Conservation (phyloP, 2,329 filamentous ascomycete genomes). For the Phialocephala subalpina region DNA sequence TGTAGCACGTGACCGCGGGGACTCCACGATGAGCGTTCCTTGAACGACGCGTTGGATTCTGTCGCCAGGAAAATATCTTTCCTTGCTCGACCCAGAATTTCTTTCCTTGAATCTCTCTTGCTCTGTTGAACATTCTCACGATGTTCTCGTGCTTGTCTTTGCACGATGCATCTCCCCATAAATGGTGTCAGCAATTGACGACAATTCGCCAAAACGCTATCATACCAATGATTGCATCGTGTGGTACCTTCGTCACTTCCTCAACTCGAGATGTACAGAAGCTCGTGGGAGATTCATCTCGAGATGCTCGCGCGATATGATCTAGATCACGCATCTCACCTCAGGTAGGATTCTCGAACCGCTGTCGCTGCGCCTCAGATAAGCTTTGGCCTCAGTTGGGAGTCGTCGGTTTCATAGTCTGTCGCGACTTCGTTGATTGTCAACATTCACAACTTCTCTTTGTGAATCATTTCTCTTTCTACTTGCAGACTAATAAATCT, state of each 20-base stretch:
- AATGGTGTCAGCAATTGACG: not conserved
- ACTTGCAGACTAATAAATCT: not conserved
- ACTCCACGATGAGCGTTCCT: conserved; percentile 8
- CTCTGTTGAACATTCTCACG: not conserved
- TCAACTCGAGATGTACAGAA: not conserved
- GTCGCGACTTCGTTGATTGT: not conserved
- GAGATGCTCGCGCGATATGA: not conserved
- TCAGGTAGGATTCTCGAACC: conserved; percentile 1
- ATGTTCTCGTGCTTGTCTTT: not conserved
- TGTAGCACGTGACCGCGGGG: conserved; percentile 13
- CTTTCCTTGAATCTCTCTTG: not conserved
- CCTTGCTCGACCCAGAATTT: not conserved
- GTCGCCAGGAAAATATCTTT: too few species aligned
- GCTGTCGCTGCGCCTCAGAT: conserved; percentile 8
- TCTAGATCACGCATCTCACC: conserved; percentile 3
- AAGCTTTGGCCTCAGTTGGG: conserved; percentile 6
- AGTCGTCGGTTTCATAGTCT: not conserved
- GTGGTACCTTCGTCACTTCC: not conserved
- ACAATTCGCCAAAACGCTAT: not conserved
- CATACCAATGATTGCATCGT: too few species aligned
- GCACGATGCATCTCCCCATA: not conserved
- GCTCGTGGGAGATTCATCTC: not conserved
- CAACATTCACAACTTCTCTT: not conserved
- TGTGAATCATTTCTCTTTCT: not conserved
- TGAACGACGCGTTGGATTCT: not conserved